A percentile compares a stretch with the other conserved stretches of the same genome.
Evolutionary conservation across 2,329 filamentous ascomycete species (phyloP).

Genomic region (Nemania sp.): DNA sequence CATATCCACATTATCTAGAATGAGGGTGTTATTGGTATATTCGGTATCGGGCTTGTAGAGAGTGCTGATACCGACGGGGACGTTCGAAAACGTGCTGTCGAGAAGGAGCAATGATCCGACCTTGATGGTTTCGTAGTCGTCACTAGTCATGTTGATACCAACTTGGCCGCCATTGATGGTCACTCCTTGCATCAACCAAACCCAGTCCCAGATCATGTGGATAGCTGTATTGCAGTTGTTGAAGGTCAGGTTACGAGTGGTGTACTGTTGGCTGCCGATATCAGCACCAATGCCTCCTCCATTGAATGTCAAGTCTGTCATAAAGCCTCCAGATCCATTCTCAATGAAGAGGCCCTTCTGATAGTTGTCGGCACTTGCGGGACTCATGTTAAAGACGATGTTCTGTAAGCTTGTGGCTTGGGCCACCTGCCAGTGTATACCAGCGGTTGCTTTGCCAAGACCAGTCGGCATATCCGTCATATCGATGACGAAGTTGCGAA

Average conservation of each 20-base stretch:
- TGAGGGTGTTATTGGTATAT: constrained; percentile 76
- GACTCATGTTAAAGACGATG: constrained; percentile 78
- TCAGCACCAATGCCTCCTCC: constrained; percentile 79
- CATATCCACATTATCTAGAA: constrained; percentile 92
- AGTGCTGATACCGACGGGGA: constrained; percentile 75
- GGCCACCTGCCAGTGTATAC: constrained; percentile 86
- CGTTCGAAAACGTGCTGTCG: constrained; percentile 79
- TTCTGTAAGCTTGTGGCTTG: constrained; percentile 82
- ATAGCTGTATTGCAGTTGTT: constrained; percentile 81
- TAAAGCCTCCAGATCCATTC: constrained; percentile 82
- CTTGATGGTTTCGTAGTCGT: constrained; percentile 64
- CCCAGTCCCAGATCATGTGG: constrained; percentile 92
- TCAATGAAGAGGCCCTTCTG: constrained; percentile 85
- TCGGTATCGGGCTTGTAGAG: constrained; percentile 67
- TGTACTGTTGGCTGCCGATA: constrained; percentile 87
- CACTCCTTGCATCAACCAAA: constrained; percentile 78
- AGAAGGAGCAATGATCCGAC: constrained; percentile 85
- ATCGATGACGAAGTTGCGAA: constrained; percentile 83
- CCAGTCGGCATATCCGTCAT: constrained; percentile 61
- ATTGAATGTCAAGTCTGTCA: constrained; percentile 82
- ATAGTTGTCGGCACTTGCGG: constrained; percentile 63
- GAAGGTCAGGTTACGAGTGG: constrained; percentile 80
- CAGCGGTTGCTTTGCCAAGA: constrained; percentile 63
- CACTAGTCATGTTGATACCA: constrained; percentile 77
- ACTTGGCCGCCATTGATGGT: constrained; percentile 75